Base-by-base conservation (phyloP, 2,329 filamentous ascomycete species). In the Botryotinia convoluta region DNA sequence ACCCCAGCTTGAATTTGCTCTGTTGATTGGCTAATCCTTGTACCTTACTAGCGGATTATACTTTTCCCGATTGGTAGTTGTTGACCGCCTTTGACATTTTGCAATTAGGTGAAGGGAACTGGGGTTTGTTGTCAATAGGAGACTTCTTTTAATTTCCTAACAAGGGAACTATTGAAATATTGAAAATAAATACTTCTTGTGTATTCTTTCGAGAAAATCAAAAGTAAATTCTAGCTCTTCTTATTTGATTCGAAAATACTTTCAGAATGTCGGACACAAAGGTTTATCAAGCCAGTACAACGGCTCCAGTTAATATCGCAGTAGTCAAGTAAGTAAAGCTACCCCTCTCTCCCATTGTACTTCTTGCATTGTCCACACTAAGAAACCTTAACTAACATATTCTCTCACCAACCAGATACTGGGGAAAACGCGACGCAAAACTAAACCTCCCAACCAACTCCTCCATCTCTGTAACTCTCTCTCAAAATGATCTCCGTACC, bases 381-480 rank as follows among this genome's bases (percentile, higher is more conserved):
- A 44, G 67, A 76, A 73, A 45, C 74, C 64, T 74, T 73, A 72
- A 74, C 74, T 77, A 71, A 79, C 37, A 59, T 45, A 10, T 20
- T 29, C 20, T 42, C 12, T 60, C 39, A 57, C 32, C 57, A 71
- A 73, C 22, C 78, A 90, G 88, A 82, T 92, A 99, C 89, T 99
- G 97, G 96, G 96, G 97, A 79, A 99, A 99, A 86, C 93, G 96
- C 76, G 95, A 98, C 84, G 84, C 93, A 70, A 93, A 93, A 82
- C 90, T 98, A 79, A 99, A 99, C 84, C 92, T 98, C 73, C 96
- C 96, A 51, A 98, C 96, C 82, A 99, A 99, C 87, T 97, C 94
- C 77, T 99, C 96, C 77, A 91, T 99, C 81, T 97, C 94, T 76
- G 95, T 99, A 74, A 99, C 96, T 72, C 92, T 99, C 79, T 96